Evolutionary conservation across 2,329 filamentous ascomycete species (phyloP).

Genomic region (Grosmannia clavigera): DNA sequence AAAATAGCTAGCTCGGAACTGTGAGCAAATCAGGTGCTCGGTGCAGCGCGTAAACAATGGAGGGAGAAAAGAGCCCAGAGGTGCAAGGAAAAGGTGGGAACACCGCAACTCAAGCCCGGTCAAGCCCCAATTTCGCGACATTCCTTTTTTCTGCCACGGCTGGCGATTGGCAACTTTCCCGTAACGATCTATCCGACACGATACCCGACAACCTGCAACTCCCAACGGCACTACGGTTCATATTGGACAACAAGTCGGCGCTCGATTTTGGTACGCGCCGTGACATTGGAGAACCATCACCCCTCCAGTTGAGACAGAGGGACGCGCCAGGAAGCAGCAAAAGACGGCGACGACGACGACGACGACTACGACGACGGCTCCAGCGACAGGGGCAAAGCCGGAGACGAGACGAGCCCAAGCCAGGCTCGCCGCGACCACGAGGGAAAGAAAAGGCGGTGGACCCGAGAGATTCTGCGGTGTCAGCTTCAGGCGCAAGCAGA

Average conservation of each 20-base stretch:
- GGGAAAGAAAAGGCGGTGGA: background rate
- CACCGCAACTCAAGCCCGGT: background rate
- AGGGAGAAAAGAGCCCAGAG: slow-evolving; percentile 5
- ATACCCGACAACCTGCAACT: background rate
- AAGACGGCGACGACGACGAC: background rate
- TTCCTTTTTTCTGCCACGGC: background rate
- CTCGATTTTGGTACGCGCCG: background rate
- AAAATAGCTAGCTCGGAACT: slow-evolving; percentile 12
- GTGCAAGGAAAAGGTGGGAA: slow-evolving; percentile 1
- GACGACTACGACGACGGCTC: background rate
- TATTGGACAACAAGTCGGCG: too few species aligned
- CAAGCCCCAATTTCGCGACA: background rate
- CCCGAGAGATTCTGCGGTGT: too few species aligned
- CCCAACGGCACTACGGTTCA: too few species aligned
- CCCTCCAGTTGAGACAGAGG: background rate
- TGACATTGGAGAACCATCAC: too few species aligned
- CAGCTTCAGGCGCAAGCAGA: background rate
- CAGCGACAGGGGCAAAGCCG: background rate
- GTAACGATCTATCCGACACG: background rate
- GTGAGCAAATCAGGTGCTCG: slow-evolving; percentile 10
- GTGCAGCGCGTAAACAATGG: slow-evolving; percentile 14
- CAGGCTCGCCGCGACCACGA: background rate
- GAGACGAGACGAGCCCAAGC: background rate
- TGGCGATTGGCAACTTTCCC: background rate
- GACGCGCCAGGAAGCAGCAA: background rate